Base-by-base conservation (phyloP, 176 grass and related monocot species). In the Saccharum spontaneum region DNA sequence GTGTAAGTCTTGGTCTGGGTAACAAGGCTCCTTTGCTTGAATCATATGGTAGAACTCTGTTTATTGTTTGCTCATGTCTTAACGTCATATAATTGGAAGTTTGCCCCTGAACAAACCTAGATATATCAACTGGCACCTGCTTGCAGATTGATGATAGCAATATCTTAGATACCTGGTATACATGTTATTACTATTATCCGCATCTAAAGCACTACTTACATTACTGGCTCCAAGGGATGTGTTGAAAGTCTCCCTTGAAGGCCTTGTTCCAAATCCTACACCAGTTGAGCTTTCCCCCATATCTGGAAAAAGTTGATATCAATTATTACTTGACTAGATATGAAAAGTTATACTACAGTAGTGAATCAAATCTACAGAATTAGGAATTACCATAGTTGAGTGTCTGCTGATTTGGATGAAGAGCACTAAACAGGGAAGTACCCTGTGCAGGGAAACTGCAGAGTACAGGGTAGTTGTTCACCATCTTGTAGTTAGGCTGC, bases 401-500 rank as follows among this genome's bases (percentile, higher is more conserved):
- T 24, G 72, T 77, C 71, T 78, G 82, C 50, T 57, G 57, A 41
- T 86, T 73, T 30, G 59, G 37, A 82, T 67, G 44, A 85, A 78
- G 17, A 71, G 43, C 57, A 83, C 39, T 75, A 8, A 36, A 39
- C 13, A 68, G 7, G 39, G 86, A 74, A 50, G 86, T 73, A 68
- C 37, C 67, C 54, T 82, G 41, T 28, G 37, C 22, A 54, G 57
- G 49, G 76, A 87, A 80, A 18, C 20, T 79, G 44, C 73, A 38
- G 13, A 79, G 67, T 71, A 86, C 74, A 62, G 90, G 90, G 60
- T 15, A 33, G 31, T 82, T 68, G 57, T 92, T 78, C 13, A 92
- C 63, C 90, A 92, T 92, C 61, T 37, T 74, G 77, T 89, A 80
- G 75, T 79, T 44, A 73, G 67, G 78, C n/a, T 83, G 78, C 67